Percentiles rank a stretch among this genome's conserved stretches.
phyloP scores from a whole-genome alignment of 2,329 filamentous ascomycete genomes.

The Epicoccum nigrum region DNA sequence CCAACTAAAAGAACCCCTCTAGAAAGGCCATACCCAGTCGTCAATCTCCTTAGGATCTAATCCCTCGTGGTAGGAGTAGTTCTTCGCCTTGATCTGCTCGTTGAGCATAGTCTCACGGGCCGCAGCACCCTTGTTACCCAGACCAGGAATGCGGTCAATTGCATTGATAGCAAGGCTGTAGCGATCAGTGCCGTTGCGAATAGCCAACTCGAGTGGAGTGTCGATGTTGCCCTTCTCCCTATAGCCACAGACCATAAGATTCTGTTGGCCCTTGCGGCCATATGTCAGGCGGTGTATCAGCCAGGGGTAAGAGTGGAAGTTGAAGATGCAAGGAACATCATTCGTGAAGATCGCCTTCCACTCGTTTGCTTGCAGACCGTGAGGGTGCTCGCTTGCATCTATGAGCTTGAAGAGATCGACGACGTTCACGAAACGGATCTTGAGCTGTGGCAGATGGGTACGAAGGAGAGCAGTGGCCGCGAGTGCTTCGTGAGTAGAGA shows the following conservation, averaged over 20 bases:
- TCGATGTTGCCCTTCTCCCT: slow-evolving; percentile 86
- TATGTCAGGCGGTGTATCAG: slow-evolving; percentile 78
- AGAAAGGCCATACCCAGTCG: slow-evolving; percentile 69
- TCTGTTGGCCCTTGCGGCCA: slow-evolving; percentile 70
- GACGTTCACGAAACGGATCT: slow-evolving; percentile 79
- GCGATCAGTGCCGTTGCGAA: slow-evolving; percentile 77
- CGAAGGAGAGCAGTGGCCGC: slow-evolving; percentile 76
- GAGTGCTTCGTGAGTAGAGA: slow-evolving; percentile 74
- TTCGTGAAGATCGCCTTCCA: slow-evolving; percentile 74
- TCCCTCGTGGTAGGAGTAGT: slow-evolving; percentile 70
- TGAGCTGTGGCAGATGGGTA: slow-evolving; percentile 72
- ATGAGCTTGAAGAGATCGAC: slow-evolving; percentile 84
- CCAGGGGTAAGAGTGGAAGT: slow-evolving; percentile 86
- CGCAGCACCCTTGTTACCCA: slow-evolving; percentile 68
- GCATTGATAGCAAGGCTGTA: slow-evolving; percentile 79
- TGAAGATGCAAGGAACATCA: slow-evolving; percentile 77
- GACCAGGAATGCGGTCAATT: slow-evolving; percentile 68
- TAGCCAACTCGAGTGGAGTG: slow-evolving; percentile 78
- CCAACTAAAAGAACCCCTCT: background rate
- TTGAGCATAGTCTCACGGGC: slow-evolving; percentile 70
- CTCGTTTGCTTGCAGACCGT: slow-evolving; percentile 65
- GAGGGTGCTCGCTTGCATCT: slow-evolving; percentile 71
- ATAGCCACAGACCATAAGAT: slow-evolving; percentile 78
- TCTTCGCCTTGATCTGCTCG: slow-evolving; percentile 67
- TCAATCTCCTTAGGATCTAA: slow-evolving; percentile 70